Evolutionary conservation across 2,329 filamentous ascomycete genomes (phyloP).

Genomic region (Hypocrella siamensis): DNA sequence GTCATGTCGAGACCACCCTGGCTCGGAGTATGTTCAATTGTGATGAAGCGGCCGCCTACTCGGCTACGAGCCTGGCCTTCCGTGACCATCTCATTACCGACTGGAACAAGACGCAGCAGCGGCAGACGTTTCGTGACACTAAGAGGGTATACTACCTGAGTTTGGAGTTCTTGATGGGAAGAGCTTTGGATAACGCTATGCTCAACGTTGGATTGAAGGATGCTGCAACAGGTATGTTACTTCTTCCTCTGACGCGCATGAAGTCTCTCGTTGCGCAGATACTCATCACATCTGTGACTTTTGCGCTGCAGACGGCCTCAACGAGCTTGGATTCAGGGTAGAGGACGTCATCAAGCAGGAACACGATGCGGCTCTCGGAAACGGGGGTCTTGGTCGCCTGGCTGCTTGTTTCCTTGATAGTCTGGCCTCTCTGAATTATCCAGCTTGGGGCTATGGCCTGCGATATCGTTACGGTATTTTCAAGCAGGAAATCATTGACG

Average conservation of each 20-base stretch:
- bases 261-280: no score
- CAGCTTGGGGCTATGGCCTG: conserved; percentile 93
- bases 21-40: conserved; percentile 97
- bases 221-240: conserved; percentile 52
- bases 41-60: conserved; percentile 86
- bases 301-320: conserved; percentile 64
- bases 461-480: conserved; percentile 96
- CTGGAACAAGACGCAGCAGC: conserved; percentile 97
- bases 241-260: neutral
- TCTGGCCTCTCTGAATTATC: conserved; percentile 83
- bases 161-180: conserved; percentile 94
- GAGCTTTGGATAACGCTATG: conserved; percentile 96
- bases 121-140: conserved; percentile 75
- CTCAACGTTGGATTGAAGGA: conserved; percentile 85
- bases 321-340: conserved; percentile 86
- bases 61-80: conserved; percentile 80
- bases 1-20: conserved; percentile 90
- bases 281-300: no score
- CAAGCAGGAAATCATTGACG: conserved; percentile 97
- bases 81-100: conserved; percentile 84
- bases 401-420: conserved; percentile 97
- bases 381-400: conserved; percentile 85
- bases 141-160: conserved; percentile 97
- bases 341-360: conserved; percentile 93
- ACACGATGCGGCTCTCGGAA: conserved; percentile 89